These are phyloP conservation scores for Pichia sp. DNA, from an alignment of 1,139 yeast species.

Conservation along the genomic window DNA sequence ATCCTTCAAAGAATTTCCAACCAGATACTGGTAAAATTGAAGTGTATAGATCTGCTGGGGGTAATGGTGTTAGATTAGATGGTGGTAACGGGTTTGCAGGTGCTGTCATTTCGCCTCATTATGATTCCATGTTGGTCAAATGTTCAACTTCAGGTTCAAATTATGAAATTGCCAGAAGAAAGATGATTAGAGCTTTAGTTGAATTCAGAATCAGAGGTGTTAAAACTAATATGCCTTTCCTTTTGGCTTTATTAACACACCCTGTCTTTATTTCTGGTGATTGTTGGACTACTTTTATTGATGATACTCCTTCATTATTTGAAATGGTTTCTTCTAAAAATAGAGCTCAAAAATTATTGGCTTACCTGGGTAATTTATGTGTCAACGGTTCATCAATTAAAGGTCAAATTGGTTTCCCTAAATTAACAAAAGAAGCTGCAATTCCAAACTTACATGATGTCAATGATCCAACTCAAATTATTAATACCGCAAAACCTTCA, in stretches of 20 bases:
- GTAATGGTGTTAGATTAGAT: constrained; percentile 97
- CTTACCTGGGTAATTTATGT: constrained; percentile 83
- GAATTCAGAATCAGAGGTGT: constrained; percentile 99
- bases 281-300: constrained; percentile 98
- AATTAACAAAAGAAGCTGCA: constrained; percentile 64
- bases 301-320: constrained; percentile 93
- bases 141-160: constrained; percentile 96
- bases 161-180: constrained; percentile 92
- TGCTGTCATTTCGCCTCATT: constrained; percentile 92
- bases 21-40: constrained; percentile 99
- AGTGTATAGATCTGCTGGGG: constrained; percentile 98
- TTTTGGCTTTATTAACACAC: constrained; percentile 86
- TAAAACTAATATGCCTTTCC: constrained; percentile 94
- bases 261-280: constrained; percentile 81
- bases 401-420: constrained; percentile 93
- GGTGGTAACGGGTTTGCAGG: constrained; percentile 99
- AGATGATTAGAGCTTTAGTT: constrained; percentile 92
- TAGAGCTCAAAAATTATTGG: constrained; percentile 90
- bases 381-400: constrained; percentile 93
- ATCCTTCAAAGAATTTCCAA: constrained; percentile 92
- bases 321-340: constrained; percentile 92
- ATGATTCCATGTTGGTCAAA: constrained; percentile 97
- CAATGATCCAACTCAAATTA: constrained; percentile 38
- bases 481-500: constrained; percentile 53
- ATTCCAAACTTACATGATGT: constrained; percentile 67